Evolutionary conservation across 2,329 filamentous ascomycete species (phyloP).

Genomic region (Plectosphaerella sp.): DNA sequence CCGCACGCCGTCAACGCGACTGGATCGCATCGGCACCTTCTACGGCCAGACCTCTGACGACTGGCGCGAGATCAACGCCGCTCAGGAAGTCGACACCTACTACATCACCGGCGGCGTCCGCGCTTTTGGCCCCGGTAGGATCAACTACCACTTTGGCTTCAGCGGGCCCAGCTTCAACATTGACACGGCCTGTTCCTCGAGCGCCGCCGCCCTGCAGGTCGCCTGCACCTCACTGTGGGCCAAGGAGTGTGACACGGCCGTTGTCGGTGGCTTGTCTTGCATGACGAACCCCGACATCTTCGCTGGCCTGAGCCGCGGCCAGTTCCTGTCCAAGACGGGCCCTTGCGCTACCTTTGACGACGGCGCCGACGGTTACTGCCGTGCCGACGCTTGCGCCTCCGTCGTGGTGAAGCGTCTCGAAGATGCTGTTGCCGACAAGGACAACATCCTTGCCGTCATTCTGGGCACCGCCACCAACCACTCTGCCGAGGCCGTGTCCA

Average conservation of each 20-base stretch:
- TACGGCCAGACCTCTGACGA: slow-evolving; percentile 76
- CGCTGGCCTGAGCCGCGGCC: slow-evolving; percentile 68
- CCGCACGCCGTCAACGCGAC: slow-evolving; percentile 60
- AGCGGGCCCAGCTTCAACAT: slow-evolving; percentile 68
- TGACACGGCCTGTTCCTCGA: slow-evolving; percentile 74
- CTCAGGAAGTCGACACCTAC: slow-evolving; percentile 60
- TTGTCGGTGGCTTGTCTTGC: slow-evolving; percentile 74
- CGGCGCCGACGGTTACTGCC: slow-evolving; percentile 76
- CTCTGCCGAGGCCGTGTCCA: slow-evolving; percentile 74
- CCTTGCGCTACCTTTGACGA: slow-evolving; percentile 80
- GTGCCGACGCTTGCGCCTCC: slow-evolving; percentile 70
- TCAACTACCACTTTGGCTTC: slow-evolving; percentile 78
- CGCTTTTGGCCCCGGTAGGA: slow-evolving; percentile 53
- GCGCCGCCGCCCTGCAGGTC: slow-evolving; percentile 66
- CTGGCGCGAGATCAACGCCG: slow-evolving; percentile 72
- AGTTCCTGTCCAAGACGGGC: slow-evolving; percentile 73
- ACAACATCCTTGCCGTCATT: slow-evolving; percentile 73
- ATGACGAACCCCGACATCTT: slow-evolving; percentile 80
- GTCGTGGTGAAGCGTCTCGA: slow-evolving; percentile 76
- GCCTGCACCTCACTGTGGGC: slow-evolving; percentile 68
- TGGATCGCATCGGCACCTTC: slow-evolving; percentile 61
- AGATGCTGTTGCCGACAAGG: slow-evolving; percentile 72
- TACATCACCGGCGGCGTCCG: slow-evolving; percentile 46
- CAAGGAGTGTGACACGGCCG: slow-evolving; percentile 75
- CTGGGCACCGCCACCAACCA: slow-evolving; percentile 75